Percentiles rank a stretch among this genome's conserved stretches.
Conservation (phyloP, 345 rosid genomes). For the Citrus sinensis region DVS_A1.0 CM039162.1:29640501-29641000, state of each 20-base stretch:
- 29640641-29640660: conserved; percentile 47
- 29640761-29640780: conserved; percentile 57
- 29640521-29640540: too few species aligned
- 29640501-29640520: too few species aligned
- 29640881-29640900: not conserved
- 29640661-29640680: conserved; percentile 41
- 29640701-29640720: conserved; percentile 27
- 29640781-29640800: conserved; percentile 53
- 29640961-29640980: conserved; percentile 42
- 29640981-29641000: conserved; percentile 26
- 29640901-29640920: conserved; percentile 29
- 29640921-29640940: conserved; percentile 40
- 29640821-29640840: not conserved
- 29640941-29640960: conserved; percentile 43
- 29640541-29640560: too few species aligned
- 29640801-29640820: not conserved
- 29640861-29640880: not conserved
- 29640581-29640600: conserved; percentile 44
- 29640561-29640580: conserved; percentile 24
- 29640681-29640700: conserved; percentile 35
- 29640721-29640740: conserved; percentile 49
- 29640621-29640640: conserved; percentile 61
- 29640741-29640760: conserved; percentile 61
- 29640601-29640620: conserved; percentile 51
- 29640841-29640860: not conserved